These are phyloP conservation scores for Tylopilus felleus DNA, from an alignment of 768 basidiomycete species.

Conservation along the genomic window DNA sequence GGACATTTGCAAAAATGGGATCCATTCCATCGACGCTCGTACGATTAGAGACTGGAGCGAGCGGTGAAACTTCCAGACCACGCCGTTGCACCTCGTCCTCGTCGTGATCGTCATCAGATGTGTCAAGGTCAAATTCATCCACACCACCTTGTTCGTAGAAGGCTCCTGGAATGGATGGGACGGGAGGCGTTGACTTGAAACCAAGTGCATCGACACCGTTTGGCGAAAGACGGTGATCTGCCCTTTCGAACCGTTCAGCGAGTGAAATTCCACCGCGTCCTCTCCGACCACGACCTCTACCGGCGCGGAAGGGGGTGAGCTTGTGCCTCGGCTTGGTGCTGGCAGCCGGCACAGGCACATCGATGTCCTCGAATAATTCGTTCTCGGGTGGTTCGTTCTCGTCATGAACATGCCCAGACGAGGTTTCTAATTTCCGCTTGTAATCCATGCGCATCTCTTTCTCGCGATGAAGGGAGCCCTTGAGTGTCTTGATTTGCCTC, in stretches of 20 bases:
- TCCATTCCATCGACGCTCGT: slow-evolving; percentile 86
- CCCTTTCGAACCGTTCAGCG: slow-evolving; percentile 60
- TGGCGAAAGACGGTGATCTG: slow-evolving; percentile 50
- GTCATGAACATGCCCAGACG: slow-evolving; percentile 35
- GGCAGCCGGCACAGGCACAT: slow-evolving; percentile 32
- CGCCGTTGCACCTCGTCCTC: slow-evolving; percentile 28
- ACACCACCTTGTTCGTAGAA: slow-evolving; percentile 21
- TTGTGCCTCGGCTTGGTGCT: slow-evolving; percentile 38
- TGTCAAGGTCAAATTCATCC: slow-evolving; percentile 23
- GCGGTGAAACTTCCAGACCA: slow-evolving; percentile 33
- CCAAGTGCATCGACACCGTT: slow-evolving; percentile 29
- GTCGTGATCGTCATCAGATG: slow-evolving; percentile 21
- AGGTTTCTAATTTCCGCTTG: slow-evolving; percentile 48
- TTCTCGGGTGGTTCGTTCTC: slow-evolving; percentile 39
- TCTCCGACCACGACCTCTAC: slow-evolving; percentile 43
- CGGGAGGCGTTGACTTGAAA: slow-evolving; percentile 23
- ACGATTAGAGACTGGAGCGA: slow-evolving; percentile 50
- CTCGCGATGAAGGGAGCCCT: slow-evolving; percentile 75
- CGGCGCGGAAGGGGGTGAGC: slow-evolving; percentile 54
- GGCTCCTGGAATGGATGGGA: slow-evolving; percentile 33
- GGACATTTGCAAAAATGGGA: slow-evolving; percentile 76
- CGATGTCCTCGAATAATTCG: slow-evolving; percentile 47
- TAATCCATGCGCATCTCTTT: slow-evolving; percentile 77
- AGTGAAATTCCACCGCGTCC: slow-evolving; percentile 56
- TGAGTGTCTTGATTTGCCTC: slow-evolving; percentile 78